Evolutionary conservation across 148 eudicot species (phyloP).

Genomic region (Fagopyrum homotropicum): DNA sequence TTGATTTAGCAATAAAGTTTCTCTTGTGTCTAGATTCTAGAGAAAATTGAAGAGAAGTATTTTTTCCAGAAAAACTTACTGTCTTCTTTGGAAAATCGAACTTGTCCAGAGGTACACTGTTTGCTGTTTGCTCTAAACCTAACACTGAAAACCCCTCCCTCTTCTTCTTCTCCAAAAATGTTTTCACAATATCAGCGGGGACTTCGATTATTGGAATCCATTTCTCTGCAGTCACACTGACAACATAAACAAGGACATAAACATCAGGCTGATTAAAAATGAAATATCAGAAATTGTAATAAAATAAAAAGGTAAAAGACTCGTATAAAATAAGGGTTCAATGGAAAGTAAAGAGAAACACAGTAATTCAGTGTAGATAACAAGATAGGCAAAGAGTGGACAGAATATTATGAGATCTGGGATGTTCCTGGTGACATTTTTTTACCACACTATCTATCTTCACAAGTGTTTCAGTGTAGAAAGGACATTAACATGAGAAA

Average conservation of each 20-base stretch:
- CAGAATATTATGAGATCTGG: background rate
- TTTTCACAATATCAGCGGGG: constrained; percentile 62
- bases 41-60: background rate
- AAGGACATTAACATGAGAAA: background rate
- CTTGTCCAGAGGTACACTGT: constrained; percentile 76
- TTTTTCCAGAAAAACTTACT: constrained; percentile 33
- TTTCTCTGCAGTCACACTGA: constrained; percentile 96
- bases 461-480: background rate
- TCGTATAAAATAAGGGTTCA: background rate
- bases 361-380: background rate
- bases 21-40: background rate
- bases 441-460: background rate
- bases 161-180: constrained; percentile 79
- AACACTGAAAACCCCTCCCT: constrained; percentile 70
- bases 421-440: background rate
- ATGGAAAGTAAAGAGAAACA: background rate
- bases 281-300: background rate
- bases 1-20: background rate
- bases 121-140: constrained; percentile 98
- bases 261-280: background rate
- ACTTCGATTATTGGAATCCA: constrained; percentile 93
- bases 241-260: constrained; percentile 7
- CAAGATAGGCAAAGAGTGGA: background rate
- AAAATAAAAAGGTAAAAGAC: background rate
- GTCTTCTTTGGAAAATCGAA: constrained; percentile 63